Evolutionary conservation across 176 grass and related monocot genomes (phyloP), one percentile per base, ranked within the genome.

Genomic region (Aechmea fasciata): DNA sequence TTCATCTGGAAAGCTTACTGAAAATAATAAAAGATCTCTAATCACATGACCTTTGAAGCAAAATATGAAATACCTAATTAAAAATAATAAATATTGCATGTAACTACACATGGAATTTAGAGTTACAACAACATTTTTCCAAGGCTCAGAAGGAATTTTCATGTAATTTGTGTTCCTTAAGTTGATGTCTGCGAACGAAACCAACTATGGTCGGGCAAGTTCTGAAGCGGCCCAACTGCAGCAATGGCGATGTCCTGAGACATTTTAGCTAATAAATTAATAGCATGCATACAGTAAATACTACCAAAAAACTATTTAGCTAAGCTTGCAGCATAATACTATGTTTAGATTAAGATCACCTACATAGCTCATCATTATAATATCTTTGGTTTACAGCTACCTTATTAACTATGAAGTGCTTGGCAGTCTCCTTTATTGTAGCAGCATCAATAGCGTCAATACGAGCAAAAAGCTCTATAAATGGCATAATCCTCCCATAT

Each of bases 371-470:
- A 59, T 66, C n/a, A 9, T 28, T 70, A 69, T 12, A 28, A 52
- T 20, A 24, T 66, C 26, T 24, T 33, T 73, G 71, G 47, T 28
- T 72, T 74, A 26, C 33, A 23, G 5, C 54, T 90, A 85, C 94
- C 94, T 90, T 90, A 70, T 99, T 68, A 62, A 90, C 68, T 85
- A 99, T 88, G 72, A 83, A 90, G 22, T 87, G 51, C 69, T 84
- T 87, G 9, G 89, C 90, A 28, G 87, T 99, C 81, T 99, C 84
- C 87, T 87, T 99, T 75, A 93, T 13, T 62, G 82, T 79, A 81
- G 67, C 65, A 73, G 80, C 69, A 80, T 90, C 94, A 79, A 99
- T 84, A 53, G 89, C 94, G 87, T 99, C 94, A 67, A 99, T 90
- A 54, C 94, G 84, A 48, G 87, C 84, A 90, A 99, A 90, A 67